phyloP scores from a whole-genome alignment of 148 eudicot species.

The Rheum nobile region DNA sequence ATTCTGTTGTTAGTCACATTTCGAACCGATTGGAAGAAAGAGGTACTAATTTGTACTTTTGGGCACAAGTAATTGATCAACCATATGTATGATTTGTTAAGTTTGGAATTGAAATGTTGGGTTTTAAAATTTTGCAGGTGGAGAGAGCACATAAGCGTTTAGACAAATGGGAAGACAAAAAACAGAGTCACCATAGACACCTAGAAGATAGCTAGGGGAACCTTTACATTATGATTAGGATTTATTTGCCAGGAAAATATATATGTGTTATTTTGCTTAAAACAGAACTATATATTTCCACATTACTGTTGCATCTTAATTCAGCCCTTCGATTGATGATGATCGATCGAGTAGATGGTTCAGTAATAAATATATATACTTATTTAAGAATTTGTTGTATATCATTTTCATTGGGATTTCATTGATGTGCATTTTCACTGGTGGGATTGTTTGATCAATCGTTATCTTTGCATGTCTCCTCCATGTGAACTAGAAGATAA shows the following conservation, averaged over 20 bases:
- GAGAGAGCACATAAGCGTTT: not conserved
- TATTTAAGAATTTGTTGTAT: not conserved
- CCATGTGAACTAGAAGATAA: not conserved
- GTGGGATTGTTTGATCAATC: not conserved
- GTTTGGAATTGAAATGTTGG: not conserved
- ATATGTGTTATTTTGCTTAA: not conserved
- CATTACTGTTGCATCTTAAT: not conserved
- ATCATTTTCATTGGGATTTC: not conserved
- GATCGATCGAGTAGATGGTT: not conserved
- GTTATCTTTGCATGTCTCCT: not conserved
- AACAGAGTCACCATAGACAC: not conserved
- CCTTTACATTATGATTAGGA: too few relatives aligned
- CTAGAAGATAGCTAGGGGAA: not conserved
- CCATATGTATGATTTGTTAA: not conserved
- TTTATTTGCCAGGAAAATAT: too few relatives aligned
- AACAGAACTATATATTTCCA: not conserved
- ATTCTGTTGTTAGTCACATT: not conserved
- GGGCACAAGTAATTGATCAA: not conserved
- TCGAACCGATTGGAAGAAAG: conserved; percentile 9
- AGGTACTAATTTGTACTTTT: not conserved
- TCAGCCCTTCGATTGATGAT: not conserved
- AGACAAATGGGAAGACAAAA: not conserved
- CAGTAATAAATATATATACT: not conserved
- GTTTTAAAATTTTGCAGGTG: not conserved
- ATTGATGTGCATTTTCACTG: too few relatives aligned